A percentile compares a stretch with the other conserved stretches of the same genome.
phyloP scores from a whole-genome alignment of 1,284 basidiomycete species.

The Heimioporus retisporus region DNA sequence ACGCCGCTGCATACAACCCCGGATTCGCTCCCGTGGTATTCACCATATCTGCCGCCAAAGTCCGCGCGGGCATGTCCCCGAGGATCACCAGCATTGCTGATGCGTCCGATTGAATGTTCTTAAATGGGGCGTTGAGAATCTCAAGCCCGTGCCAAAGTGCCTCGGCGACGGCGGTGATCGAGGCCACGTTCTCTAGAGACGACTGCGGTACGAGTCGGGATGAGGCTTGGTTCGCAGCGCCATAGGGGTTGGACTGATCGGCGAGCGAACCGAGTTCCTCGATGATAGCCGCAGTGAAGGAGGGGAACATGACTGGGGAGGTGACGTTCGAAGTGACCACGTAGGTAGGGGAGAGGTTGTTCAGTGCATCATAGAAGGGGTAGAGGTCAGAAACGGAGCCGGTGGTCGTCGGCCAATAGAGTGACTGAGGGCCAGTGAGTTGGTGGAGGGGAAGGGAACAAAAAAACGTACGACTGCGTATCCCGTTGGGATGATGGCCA shows the following conservation, averaged over 20 bases:
- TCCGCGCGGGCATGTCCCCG: slow-evolving; percentile 19
- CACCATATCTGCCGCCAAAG: neutral
- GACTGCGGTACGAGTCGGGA: slow-evolving; percentile 28
- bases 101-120: neutral
- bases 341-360: slow-evolving; percentile 17
- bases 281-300: slow-evolving; percentile 3
- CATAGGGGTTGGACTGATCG: slow-evolving; percentile 12
- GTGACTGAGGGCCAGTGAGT: neutral
- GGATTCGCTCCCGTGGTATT: slow-evolving; percentile 31
- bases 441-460: neutral
- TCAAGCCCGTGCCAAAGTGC: slow-evolving; percentile 27
- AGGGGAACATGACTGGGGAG: slow-evolving; percentile 12
- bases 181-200: slow-evolving; percentile 6
- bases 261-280: slow-evolving; percentile 15
- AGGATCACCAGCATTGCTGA: slow-evolving; percentile 1
- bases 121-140: slow-evolving; percentile 13
- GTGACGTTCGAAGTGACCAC: slow-evolving; percentile 18
- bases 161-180: slow-evolving; percentile 21
- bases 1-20: slow-evolving; percentile 20
- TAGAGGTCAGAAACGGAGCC: slow-evolving; percentile 12
- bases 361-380: slow-evolving; percentile 29
- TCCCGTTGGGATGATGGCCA: neutral
- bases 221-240: slow-evolving; percentile 13
- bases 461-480: slow-evolving; percentile 24
- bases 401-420: slow-evolving; percentile 16